phyloP scores from a whole-genome alignment of 1,139 yeast species.

The Saccharomyces hybrid region DNA sequence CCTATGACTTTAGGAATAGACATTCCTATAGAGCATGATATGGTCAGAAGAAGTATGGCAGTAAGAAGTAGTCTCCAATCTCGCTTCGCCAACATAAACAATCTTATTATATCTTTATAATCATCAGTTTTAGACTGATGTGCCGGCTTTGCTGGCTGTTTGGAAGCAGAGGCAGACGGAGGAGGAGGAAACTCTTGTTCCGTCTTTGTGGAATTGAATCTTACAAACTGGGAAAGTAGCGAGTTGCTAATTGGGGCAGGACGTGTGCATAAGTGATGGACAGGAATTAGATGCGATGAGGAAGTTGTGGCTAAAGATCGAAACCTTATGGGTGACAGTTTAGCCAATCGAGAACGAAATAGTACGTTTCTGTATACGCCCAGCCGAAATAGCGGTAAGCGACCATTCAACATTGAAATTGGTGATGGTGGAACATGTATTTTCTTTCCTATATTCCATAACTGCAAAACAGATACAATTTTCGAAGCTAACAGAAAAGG shows the following conservation, averaged over 20 bases:
- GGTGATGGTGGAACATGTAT: background rate
- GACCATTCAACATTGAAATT: background rate
- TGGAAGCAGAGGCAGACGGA: background rate
- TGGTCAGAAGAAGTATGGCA: constrained; percentile 55
- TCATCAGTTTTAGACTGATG: constrained; percentile 27
- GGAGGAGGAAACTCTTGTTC: background rate
- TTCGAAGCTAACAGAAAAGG: background rate
- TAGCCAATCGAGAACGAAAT: background rate
- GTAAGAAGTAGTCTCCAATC: constrained; percentile 45
- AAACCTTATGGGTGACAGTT: background rate
- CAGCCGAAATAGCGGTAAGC: background rate
- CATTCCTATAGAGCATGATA: constrained; percentile 60
- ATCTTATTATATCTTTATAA: constrained; percentile 42
- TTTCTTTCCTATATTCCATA: background rate
- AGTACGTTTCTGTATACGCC: background rate
- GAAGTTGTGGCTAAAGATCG: background rate
- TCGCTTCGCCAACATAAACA: constrained; percentile 42
- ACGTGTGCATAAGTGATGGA: background rate
- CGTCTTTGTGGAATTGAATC: background rate
- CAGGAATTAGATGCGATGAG: background rate
- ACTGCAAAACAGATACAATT: too few relatives aligned
- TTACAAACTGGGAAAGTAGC: background rate
- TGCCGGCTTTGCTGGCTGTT: background rate
- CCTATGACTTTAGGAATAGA: constrained; percentile 79
- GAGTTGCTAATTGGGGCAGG: background rate